Percentiles rank a stretch among this genome's conserved stretches.
phyloP scores from a whole-genome alignment of 2,329 filamentous ascomycete genomes.

The Diplodia mutila region DNA sequence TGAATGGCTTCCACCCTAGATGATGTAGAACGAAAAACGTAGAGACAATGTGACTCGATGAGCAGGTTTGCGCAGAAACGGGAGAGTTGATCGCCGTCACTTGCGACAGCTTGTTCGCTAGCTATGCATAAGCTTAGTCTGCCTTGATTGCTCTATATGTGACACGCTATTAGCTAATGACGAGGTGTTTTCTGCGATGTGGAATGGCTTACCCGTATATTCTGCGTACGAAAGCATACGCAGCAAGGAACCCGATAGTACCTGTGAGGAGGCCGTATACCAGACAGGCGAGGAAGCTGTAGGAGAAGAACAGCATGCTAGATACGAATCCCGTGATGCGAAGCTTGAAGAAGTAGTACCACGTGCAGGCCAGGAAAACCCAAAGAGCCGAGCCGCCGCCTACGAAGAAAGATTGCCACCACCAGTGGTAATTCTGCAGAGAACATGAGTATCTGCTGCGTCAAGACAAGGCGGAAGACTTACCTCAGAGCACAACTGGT shows the following conservation, averaged over 20 bases:
- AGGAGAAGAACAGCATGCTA: slow-evolving; percentile 80
- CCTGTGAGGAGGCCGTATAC: slow-evolving; percentile 82
- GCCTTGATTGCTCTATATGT: slow-evolving; percentile 25
- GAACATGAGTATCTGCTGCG: neutral
- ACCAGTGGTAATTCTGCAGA: slow-evolving; percentile 78
- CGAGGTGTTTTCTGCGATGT: neutral
- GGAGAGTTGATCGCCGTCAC: neutral
- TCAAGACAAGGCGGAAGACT: slow-evolving; percentile 24
- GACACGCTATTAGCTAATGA: neutral
- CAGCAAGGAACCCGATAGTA: slow-evolving; percentile 81
- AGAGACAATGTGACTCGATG: neutral
- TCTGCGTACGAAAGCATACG: slow-evolving; percentile 80
- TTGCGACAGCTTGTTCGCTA: neutral
- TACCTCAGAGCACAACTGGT: slow-evolving; percentile 77
- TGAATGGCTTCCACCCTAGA: neutral
- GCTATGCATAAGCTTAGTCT: slow-evolving; percentile 6
- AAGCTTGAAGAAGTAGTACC: slow-evolving; percentile 81
- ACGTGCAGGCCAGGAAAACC: slow-evolving; percentile 81
- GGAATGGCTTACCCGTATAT: slow-evolving; percentile 72
- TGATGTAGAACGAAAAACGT: neutral
- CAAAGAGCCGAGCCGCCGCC: slow-evolving; percentile 77
- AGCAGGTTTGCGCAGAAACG: neutral
- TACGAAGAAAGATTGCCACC: slow-evolving; percentile 85
- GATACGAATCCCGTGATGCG: slow-evolving; percentile 81
- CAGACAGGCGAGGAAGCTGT: slow-evolving; percentile 78